A percentile compares a stretch with the other conserved stretches of the same genome.
Evolutionary conservation across 192 early-diverging fungal species (phyloP).

Genomic region (Lobosporangium transversale): DNA sequence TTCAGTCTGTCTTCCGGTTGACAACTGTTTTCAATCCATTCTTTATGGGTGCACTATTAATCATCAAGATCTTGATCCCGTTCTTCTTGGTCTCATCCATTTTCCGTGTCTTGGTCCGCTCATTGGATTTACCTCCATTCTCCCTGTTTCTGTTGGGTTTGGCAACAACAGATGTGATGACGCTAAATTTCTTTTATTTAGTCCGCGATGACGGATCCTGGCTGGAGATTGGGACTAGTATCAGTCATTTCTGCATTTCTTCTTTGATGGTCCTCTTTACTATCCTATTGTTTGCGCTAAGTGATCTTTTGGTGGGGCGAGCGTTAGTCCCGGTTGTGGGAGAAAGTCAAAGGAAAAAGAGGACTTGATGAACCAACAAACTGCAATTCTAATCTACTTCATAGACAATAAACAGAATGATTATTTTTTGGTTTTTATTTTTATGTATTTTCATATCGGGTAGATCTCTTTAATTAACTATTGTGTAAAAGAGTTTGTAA

Average conservation of each 20-base stretch:
- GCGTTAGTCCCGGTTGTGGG: slow-evolving; percentile 47
- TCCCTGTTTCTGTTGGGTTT: slow-evolving; percentile 88
- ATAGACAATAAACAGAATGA: too few relatives aligned
- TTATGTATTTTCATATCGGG: too few relatives aligned
- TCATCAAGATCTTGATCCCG: slow-evolving; percentile 93
- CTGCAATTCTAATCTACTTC: too few relatives aligned
- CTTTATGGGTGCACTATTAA: slow-evolving; percentile 84
- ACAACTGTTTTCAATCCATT: slow-evolving; percentile 93
- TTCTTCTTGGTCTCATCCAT: slow-evolving; percentile 91
- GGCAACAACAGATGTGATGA: slow-evolving; percentile 91
- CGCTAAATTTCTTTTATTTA: slow-evolving; percentile 96
- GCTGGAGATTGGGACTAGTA: slow-evolving; percentile 97
- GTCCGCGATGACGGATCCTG: slow-evolving; percentile 92
- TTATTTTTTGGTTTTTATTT: too few relatives aligned
- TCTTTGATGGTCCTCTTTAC: slow-evolving; percentile 93
- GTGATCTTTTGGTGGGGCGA: slow-evolving; percentile 66
- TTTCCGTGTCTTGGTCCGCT: slow-evolving; percentile 80
- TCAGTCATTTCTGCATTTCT: slow-evolving; percentile 95
- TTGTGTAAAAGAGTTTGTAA: not conserved
- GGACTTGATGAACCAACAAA: slow-evolving; percentile 17
- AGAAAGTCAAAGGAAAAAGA: slow-evolving; percentile 43
- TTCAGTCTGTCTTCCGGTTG: slow-evolving; percentile 89
- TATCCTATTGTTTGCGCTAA: slow-evolving; percentile 85
- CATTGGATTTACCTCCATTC: slow-evolving; percentile 85
- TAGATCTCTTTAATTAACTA: too few relatives aligned